Evolutionary conservation across 139 green algal genomes (phyloP).

Genomic region (Ulvella scutata): DNA sequence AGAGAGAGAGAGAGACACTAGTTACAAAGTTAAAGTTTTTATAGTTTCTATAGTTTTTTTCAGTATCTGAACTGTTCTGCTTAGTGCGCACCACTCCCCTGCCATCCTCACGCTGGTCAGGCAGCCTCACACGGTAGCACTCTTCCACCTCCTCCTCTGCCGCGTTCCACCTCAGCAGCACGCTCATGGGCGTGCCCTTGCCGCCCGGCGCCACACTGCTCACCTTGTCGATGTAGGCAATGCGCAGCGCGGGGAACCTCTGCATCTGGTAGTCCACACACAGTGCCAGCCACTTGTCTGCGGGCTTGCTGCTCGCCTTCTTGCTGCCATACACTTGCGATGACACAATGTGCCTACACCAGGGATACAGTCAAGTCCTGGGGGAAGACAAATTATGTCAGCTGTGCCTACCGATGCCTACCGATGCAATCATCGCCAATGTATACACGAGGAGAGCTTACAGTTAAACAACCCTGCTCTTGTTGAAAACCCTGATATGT

Average conservation of each 20-base stretch:
- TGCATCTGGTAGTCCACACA: slow-evolving; percentile 32
- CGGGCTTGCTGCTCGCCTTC: slow-evolving; percentile 3
- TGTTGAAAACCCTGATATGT: no score
- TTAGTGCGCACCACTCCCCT: slow-evolving; percentile 17
- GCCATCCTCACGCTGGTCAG: slow-evolving; percentile 18
- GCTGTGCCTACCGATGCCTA: no score
- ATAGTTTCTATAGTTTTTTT: no score
- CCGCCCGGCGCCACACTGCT: not conserved
- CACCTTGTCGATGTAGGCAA: slow-evolving; percentile 41
- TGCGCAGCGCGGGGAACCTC: slow-evolving; percentile 34
- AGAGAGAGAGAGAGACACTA: no score
- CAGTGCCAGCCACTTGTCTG: slow-evolving; percentile 28
- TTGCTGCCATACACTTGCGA: slow-evolving; percentile 34
- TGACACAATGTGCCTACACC: not conserved
- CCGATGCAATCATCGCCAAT: no score
- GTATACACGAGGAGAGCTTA: no score
- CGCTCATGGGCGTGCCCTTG: not conserved
- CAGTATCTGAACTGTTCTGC: no score
- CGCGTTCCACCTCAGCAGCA: not conserved
- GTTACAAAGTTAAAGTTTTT: no score
- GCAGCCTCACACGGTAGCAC: slow-evolving; percentile 34
- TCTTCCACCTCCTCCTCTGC: slow-evolving; percentile 6
- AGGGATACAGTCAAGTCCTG: no score
- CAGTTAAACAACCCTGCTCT: no score
- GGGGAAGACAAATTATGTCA: no score